Evolutionary conservation across 805 yeast genomes (phyloP), one percentile per base, ranked within the genome.

Genomic region (Candida qinlingensis): DNA sequence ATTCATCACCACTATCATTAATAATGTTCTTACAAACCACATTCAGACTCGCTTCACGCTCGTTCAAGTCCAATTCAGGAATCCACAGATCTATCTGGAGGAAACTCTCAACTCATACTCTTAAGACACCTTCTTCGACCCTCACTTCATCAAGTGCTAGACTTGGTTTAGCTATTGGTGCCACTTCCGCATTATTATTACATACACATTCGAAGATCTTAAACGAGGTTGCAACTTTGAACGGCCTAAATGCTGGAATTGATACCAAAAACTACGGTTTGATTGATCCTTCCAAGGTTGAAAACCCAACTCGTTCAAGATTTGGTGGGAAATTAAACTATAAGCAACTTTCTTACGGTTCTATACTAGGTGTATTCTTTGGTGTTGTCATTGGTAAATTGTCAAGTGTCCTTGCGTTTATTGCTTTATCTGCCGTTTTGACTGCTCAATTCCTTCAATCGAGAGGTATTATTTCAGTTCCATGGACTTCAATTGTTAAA

Each of bases 331-430:
- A 68, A 47, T 64, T 81, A 53, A 74, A 76, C 57, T 82, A 82
- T 58, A 74, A 72, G 51, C 83, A 82, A 55, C 66, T 82, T 52
- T 73, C 84, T 19, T 65, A 80, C 54, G 88, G 88, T 0, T 77
- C 84, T 0, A 64, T 81, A 54, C 69, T 79, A 11, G 87, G 88
- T 0, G 60, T 81, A 39, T 69, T 76, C 43, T 57, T 76, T 42
- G 88, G 88, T 3, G 68, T 80, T 11, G 66, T 81, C 13, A 72
- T 75, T 26, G 87, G 87, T 7, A 81, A 80, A 56, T 67, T 83
- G 49, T 75, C 81, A 38, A 66, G 77, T 8, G 75, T 79, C 8
- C 66, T 83, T 42, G 79, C 79, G 38, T 69, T 77, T 40, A 56
- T 79, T 40, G 59, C 81, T 0, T 59, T 80, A n/a, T 68, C 79